A percentile compares a stretch with the other conserved stretches of the same genome.
phyloP scores from a whole-genome alignment of 2,329 filamentous ascomycete species.

The Alternaria sp. region DNA sequence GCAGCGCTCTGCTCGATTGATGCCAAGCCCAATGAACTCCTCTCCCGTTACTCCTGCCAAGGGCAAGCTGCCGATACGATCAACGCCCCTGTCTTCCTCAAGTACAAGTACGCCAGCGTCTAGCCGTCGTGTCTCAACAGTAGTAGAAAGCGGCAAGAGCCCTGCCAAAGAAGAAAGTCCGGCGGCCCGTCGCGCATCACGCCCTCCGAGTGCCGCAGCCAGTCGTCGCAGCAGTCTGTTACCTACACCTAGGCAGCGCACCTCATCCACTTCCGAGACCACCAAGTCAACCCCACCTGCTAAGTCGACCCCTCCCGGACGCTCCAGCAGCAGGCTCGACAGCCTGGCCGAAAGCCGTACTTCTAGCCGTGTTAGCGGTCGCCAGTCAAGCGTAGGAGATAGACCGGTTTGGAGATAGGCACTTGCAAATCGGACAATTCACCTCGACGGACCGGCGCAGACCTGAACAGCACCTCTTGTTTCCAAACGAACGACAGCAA shows the following conservation, averaged over 20 bases:
- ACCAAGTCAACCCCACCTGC: conserved; percentile 17
- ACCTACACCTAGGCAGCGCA: conserved; percentile 36
- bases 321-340: conserved; percentile 31
- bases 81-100: conserved; percentile 27
- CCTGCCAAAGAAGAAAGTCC: conserved; percentile 39
- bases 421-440: conserved; percentile 15
- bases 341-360: conserved; percentile 31
- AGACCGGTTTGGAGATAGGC: conserved; percentile 35
- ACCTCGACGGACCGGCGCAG: background rate
- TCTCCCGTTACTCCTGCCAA: conserved; percentile 41
- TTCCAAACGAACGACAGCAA: conserved; percentile 2
- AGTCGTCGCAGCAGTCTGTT: conserved; percentile 41
- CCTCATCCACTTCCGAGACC: conserved; percentile 27
- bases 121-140: conserved; percentile 29
- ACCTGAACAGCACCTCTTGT: background rate
- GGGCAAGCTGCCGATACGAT: conserved; percentile 24
- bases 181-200: conserved; percentile 30
- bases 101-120: conserved; percentile 35
- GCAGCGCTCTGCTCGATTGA: conserved; percentile 32
- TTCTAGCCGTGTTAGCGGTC: conserved; percentile 32
- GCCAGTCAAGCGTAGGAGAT: conserved; percentile 32
- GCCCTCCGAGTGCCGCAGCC: conserved; percentile 39
- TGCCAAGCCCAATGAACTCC: conserved; percentile 40
- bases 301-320: conserved; percentile 15
- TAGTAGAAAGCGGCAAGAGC: conserved; percentile 26